Percentiles rank a stretch among this genome's conserved stretches.
Evolutionary conservation across 2,329 filamentous ascomycete species (phyloP).

Genomic region (Sclerotinia nivalis): DNA sequence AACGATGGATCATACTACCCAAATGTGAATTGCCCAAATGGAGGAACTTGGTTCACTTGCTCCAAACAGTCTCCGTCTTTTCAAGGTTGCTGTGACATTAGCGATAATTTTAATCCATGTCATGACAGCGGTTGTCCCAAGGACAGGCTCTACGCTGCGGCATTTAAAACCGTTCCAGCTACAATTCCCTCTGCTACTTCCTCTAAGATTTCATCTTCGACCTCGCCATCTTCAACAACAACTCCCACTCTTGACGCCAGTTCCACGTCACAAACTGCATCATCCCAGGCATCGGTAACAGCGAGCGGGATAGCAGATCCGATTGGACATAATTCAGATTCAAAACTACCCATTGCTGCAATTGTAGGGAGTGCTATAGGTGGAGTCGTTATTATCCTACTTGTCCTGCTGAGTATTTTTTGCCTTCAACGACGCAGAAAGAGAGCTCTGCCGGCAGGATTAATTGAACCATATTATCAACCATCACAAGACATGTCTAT

Average conservation of each 20-base stretch:
- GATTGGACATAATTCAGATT: neutral
- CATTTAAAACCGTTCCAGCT: neutral
- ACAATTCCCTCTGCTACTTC: neutral
- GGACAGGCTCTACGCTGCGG: neutral
- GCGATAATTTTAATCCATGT: neutral
- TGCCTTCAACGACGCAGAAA: neutral
- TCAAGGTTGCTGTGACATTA: conserved; percentile 16
- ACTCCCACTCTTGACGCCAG: neutral
- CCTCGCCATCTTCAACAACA: neutral
- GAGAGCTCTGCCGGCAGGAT: neutral
- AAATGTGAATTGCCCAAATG: conserved; percentile 14
- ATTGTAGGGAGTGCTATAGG: neutral
- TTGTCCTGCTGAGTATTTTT: neutral
- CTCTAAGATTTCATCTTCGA: too few relatives aligned
- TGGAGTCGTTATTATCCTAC: neutral
- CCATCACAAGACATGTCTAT: neutral
- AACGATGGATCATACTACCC: conserved; percentile 10
- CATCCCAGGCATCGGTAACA: neutral
- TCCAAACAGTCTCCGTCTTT: neutral
- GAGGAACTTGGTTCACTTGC: conserved; percentile 8
- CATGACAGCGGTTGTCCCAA: neutral
- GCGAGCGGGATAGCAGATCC: neutral
- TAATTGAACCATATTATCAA: conserved; percentile 1
- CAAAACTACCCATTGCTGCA: neutral
- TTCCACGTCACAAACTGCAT: neutral